These are phyloP conservation scores for Gleditsia sinensis DNA, from an alignment of 306 rosid genomes.

Conservation along the genomic window DNA sequence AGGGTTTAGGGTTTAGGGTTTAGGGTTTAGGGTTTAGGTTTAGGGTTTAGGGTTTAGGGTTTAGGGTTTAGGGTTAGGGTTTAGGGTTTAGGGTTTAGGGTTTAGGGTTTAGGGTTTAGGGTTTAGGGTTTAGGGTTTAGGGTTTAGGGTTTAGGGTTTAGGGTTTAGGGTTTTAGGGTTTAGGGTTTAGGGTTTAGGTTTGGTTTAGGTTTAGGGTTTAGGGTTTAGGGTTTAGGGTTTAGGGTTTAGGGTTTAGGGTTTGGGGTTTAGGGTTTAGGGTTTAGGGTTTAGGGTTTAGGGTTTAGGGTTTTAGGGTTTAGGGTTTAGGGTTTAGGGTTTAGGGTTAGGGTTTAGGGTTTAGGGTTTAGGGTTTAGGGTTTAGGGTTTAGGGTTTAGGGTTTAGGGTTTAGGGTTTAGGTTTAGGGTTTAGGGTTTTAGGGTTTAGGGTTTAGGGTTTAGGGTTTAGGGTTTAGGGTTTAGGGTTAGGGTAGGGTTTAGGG, in stretches of 20 bases:
- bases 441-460: slow-evolving; percentile 29
- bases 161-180: slow-evolving; percentile 25
- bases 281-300: too few species aligned
- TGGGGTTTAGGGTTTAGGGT: too few species aligned
- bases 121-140: slow-evolving; percentile 23
- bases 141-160: neutral
- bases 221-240: too few species aligned
- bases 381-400: slow-evolving; percentile 28
- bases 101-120: slow-evolving; percentile 5
- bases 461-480: slow-evolving; percentile 30
- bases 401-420: slow-evolving; percentile 35
- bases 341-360: slow-evolving; percentile 21
- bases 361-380: slow-evolving; percentile 27
- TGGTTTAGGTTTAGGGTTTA: too few species aligned
- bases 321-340: too few species aligned
- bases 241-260: too few species aligned
- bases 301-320: too few species aligned
- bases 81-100: slow-evolving; percentile 8
- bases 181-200: neutral
- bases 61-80: slow-evolving; percentile 14
- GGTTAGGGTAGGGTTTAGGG: slow-evolving; percentile 26
- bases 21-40: slow-evolving; percentile 26
- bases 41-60: slow-evolving; percentile 9
- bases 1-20: slow-evolving; percentile 5
- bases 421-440: slow-evolving; percentile 27